Evolutionary conservation across 116 monocot species (phyloP).

Genomic region (Cymodocea nodosa): DNA sequence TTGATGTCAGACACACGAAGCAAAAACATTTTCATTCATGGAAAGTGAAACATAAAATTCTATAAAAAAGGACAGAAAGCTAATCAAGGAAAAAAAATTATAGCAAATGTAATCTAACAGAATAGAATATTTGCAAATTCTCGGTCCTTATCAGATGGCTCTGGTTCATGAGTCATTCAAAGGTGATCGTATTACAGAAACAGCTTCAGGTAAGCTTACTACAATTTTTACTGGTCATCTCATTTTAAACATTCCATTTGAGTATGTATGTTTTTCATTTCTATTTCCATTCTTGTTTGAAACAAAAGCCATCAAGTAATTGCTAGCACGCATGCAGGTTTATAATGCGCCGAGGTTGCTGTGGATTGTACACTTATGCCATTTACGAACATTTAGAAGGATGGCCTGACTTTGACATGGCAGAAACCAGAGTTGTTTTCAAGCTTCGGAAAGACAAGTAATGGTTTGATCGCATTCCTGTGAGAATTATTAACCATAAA

Average conservation of each 20-base stretch:
- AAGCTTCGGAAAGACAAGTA: slow-evolving; percentile 56
- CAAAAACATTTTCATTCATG: too few relatives aligned
- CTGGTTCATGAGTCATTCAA: too few relatives aligned
- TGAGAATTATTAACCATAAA: too few relatives aligned
- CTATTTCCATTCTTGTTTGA: not conserved
- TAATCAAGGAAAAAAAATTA: too few relatives aligned
- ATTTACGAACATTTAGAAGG: slow-evolving; percentile 38
- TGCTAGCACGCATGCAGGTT: slow-evolving; percentile 28
- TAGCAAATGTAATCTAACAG: too few relatives aligned
- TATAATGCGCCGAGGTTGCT: slow-evolving; percentile 44
- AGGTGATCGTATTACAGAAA: too few relatives aligned
- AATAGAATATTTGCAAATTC: too few relatives aligned
- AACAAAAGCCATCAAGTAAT: not conserved
- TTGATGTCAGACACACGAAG: too few relatives aligned
- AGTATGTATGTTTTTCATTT: not conserved
- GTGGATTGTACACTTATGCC: slow-evolving; percentile 59
- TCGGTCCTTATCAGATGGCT: too few relatives aligned
- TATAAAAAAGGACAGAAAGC: too few relatives aligned
- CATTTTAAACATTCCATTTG: not conserved
- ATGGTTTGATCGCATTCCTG: not conserved
- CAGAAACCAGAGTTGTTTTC: slow-evolving; percentile 44
- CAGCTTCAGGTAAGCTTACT: too few relatives aligned
- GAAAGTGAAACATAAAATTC: not conserved
- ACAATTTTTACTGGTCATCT: too few relatives aligned
- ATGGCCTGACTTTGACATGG: slow-evolving; percentile 36